These are phyloP conservation scores for Pelagophyceae sp. DNA, from an alignment of 352 stramenopile genomes.

Conservation along the genomic window DNA sequence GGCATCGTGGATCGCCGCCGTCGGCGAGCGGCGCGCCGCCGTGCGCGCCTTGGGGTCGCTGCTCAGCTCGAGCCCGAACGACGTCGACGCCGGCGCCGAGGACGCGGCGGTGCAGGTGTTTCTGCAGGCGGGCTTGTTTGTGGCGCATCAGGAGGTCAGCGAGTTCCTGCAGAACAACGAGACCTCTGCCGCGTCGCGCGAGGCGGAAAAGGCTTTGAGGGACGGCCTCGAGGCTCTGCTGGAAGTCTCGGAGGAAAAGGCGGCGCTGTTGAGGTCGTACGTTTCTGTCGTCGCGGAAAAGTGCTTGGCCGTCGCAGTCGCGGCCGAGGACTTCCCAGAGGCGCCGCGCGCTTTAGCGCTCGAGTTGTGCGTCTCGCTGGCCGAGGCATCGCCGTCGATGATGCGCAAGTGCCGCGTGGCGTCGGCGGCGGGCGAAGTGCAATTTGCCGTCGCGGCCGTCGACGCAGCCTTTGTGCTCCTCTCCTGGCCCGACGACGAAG, in stretches of 20 bases:
- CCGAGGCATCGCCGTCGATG: not conserved
- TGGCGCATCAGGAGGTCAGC: not conserved
- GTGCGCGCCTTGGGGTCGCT: not conserved
- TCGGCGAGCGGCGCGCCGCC: not conserved
- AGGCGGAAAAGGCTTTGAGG: not conserved
- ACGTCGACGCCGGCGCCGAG: not conserved
- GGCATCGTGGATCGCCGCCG: not conserved
- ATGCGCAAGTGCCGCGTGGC: not conserved
- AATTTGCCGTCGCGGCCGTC: not conserved
- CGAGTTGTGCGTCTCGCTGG: not conserved
- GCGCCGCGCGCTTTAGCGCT: not conserved
- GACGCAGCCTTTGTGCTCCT: not conserved
- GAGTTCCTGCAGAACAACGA: not conserved
- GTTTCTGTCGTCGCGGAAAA: not conserved
- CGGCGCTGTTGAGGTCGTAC: not conserved
- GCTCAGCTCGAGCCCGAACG: not conserved
- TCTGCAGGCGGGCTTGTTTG: not conserved
- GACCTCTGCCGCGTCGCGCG: not conserved
- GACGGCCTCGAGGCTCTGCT: slow-evolving; percentile 4
- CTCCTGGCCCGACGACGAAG: not conserved
- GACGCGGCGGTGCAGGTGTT: not conserved
- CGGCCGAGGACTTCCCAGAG: not conserved
- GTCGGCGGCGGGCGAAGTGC: not conserved
- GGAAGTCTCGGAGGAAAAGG: not conserved
- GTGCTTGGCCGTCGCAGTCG: not conserved